A percentile compares a stretch with the other conserved stretches of the same genome.
phyloP scores from a whole-genome alignment of 2,329 filamentous ascomycete genomes.

The Tolypocladium endophyticum region DNA sequence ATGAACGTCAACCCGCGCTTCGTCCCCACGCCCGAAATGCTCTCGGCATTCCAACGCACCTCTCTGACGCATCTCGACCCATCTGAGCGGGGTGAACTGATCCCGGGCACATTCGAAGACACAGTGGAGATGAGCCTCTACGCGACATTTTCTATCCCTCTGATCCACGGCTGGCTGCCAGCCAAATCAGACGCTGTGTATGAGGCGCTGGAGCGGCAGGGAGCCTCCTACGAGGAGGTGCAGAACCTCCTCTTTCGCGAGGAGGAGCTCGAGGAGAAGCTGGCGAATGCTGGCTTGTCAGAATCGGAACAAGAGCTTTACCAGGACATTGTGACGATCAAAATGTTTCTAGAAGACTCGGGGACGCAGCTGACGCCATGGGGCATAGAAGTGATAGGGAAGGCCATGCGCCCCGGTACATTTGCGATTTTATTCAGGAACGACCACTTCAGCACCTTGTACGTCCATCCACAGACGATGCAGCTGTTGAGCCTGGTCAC shows the following conservation, averaged over 20 bases:
- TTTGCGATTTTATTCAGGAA: slow-evolving; percentile 92
- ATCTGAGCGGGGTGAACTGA: slow-evolving; percentile 33
- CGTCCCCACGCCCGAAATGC: slow-evolving; percentile 44
- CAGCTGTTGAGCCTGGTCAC: slow-evolving; percentile 79
- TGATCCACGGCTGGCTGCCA: slow-evolving; percentile 91
- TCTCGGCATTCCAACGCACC: slow-evolving; percentile 37
- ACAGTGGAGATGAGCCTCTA: slow-evolving; percentile 88
- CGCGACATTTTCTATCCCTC: slow-evolving; percentile 73
- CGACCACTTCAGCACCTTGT: slow-evolving; percentile 91
- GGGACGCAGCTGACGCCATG: slow-evolving; percentile 80
- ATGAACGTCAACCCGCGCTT: slow-evolving; percentile 98
- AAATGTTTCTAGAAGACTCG: slow-evolving; percentile 66
- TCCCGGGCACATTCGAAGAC: slow-evolving; percentile 70
- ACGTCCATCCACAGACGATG: slow-evolving; percentile 70
- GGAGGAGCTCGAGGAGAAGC: slow-evolving; percentile 76
- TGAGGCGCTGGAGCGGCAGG: slow-evolving; percentile 60
- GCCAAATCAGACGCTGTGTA: slow-evolving; percentile 55
- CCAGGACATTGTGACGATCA: slow-evolving; percentile 76
- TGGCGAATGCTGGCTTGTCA: slow-evolving; percentile 47
- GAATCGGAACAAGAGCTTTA: slow-evolving; percentile 68
- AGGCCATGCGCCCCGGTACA: slow-evolving; percentile 61
- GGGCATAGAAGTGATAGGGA: slow-evolving; percentile 65
- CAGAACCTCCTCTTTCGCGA: slow-evolving; percentile 83
- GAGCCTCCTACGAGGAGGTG: slow-evolving; percentile 81
- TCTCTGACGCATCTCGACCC: slow-evolving; percentile 43